Base-by-base conservation (phyloP, 176 grass and related monocot genomes). In the Eragrostis curvula region DNA sequence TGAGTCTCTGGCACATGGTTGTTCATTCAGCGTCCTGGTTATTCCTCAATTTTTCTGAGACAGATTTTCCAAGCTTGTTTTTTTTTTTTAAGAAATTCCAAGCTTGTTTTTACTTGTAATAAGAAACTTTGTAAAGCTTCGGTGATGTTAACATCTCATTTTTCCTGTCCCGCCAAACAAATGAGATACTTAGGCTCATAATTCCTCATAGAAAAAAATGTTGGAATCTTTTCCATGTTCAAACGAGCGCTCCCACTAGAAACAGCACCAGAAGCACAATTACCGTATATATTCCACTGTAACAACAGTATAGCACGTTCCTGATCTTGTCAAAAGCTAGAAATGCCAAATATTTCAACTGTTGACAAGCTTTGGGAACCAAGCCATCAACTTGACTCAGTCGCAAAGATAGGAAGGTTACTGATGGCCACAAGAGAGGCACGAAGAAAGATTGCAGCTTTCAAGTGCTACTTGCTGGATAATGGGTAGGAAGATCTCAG, bases 401-500 rank as follows among this genome's bases (percentile, higher is more conserved):
- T 90, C 79, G 24, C 51, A 86, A 90, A 79, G 79, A 73, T 3
- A 3, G 21, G 66, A 21, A 49, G 27, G 28, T 81, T 86, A 73
- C 60, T 81, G 70, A 68, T 48, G 69, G 25, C 58, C 69, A 44
- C 51, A 71, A 70, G 70, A 70, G 57, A 85, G 78, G 27, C 41
- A 27, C 30, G 7, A 75, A 55, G 71, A 39, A 72, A 78, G 12
- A 15, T 17, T 78, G 48, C 58, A 73, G 17, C 72, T 78, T 86
- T 86, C 66, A 72, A 56, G 71, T 39, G 83, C 77, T 77, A 71
- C 78, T 85, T 72, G 83, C 68, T 68, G 75, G 78, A 71, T 82
- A 90, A 86, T 86, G 50, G 79, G 73, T 73, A 25, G 84, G 84
- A 90, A 90, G 45, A 83, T 83, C 68, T 90, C 74, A 58, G 79